Percentiles rank a stretch among this genome's conserved stretches.
These are phyloP conservation scores for Rhynchospora breviuscula DNA, from an alignment of 176 grass and related monocot species.

Conservation along the genomic window DNA sequence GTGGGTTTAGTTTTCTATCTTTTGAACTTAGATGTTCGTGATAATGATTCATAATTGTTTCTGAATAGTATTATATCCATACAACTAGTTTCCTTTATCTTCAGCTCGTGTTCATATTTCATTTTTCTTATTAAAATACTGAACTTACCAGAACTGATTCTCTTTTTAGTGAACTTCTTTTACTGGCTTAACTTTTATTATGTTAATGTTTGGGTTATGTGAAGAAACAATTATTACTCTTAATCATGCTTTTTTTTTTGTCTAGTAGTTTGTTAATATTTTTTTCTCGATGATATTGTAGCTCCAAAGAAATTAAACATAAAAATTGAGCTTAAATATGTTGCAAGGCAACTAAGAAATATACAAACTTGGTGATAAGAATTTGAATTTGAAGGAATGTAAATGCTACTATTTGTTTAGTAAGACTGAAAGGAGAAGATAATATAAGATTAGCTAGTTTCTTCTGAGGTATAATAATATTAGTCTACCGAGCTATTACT, in stretches of 20 bases:
- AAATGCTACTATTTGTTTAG: not conserved
- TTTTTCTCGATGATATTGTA: not conserved
- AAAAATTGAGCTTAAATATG: not conserved
- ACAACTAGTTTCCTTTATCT: not conserved
- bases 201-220: not conserved
- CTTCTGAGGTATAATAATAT: not conserved
- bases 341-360: not conserved
- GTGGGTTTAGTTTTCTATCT: slow-evolving; percentile 67
- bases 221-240: not conserved
- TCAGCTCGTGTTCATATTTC: not conserved
- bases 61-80: not conserved
- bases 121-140: no score
- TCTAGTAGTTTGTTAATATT: not conserved
- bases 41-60: slow-evolving; percentile 2
- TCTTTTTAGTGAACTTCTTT: not conserved
- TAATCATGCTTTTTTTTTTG: not conserved
- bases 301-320: not conserved
- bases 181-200: not conserved
- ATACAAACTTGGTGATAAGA: not conserved
- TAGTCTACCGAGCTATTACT: slow-evolving; percentile 33
- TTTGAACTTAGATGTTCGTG: slow-evolving; percentile 38
- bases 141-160: not conserved
- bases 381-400: not conserved
- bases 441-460: not conserved
- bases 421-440: not conserved